Evolutionary conservation across 495 filamentous ascomycete species (phyloP).

Genomic region (Aspergillus indologenus): DNA sequence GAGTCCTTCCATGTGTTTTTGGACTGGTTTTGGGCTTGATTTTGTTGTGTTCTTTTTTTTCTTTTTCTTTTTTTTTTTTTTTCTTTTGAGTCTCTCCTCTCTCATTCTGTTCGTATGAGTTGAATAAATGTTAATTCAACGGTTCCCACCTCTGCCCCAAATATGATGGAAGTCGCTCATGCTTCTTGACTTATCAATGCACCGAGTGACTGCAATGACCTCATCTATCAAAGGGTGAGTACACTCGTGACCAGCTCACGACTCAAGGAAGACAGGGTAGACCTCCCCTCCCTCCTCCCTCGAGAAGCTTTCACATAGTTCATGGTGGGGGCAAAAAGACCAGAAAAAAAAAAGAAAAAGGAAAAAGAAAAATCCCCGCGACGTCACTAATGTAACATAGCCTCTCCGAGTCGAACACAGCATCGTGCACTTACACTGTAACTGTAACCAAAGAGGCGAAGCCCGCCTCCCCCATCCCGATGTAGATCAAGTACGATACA

Average conservation of each 20-base stretch:
- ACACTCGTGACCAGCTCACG: background rate
- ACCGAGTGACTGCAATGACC: background rate
- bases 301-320: too few relatives aligned
- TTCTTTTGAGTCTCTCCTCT: slow-evolving; percentile 6
- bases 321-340: too few relatives aligned
- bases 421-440: slow-evolving; percentile 2
- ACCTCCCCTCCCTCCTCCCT: too few relatives aligned
- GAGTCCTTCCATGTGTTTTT: too few relatives aligned
- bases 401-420: background rate
- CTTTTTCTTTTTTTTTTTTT: slow-evolving; percentile 4
- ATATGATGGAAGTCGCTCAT: background rate
- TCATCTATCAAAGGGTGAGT: background rate
- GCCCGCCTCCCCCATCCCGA: background rate
- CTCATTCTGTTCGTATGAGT: slow-evolving; percentile 6
- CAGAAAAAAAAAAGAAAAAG: background rate
- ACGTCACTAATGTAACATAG: slow-evolving; percentile 13
- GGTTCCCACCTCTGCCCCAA: background rate
- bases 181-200: background rate
- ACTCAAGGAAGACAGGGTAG: background rate
- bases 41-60: too few relatives aligned
- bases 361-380: slow-evolving; percentile 11
- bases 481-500: background rate
- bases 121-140: background rate
- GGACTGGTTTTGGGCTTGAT: too few relatives aligned
- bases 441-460: slow-evolving; percentile 5